Evolutionary conservation across 352 stramenopile genomes (phyloP).

Genomic region (Phytophthora ramorum): DNA sequence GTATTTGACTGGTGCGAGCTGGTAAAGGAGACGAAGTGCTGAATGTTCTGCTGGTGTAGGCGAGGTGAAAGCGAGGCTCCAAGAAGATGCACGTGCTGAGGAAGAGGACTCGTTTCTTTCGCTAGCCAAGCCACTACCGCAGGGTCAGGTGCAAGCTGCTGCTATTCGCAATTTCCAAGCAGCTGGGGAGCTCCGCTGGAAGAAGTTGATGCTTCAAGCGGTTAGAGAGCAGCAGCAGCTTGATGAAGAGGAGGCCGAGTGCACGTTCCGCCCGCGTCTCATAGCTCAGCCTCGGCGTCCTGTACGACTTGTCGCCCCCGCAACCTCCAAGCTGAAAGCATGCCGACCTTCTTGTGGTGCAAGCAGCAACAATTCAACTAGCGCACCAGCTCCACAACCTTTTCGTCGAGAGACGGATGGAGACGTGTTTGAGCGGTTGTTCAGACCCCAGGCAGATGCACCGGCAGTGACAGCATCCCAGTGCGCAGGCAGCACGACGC

Average conservation of each 20-base stretch:
- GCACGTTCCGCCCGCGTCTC: slow-evolving; percentile 46
- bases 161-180: slow-evolving; percentile 48
- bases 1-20: neutral
- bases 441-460: slow-evolving; percentile 1
- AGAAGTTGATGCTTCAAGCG: slow-evolving; percentile 36
- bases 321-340: neutral
- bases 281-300: slow-evolving; percentile 13
- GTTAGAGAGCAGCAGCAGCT: slow-evolving; percentile 35
- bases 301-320: neutral
- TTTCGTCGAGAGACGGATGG: slow-evolving; percentile 1
- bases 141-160: slow-evolving; percentile 31
- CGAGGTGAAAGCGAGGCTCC: slow-evolving; percentile 23
- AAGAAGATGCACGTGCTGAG: slow-evolving; percentile 24
- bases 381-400: neutral
- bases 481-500: neutral
- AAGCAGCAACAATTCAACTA: neutral
- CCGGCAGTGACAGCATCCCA: neutral
- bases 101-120: slow-evolving; percentile 37
- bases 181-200: slow-evolving; percentile 41
- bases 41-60: slow-evolving; percentile 12
- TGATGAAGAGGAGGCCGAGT: slow-evolving; percentile 31
- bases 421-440: slow-evolving; percentile 42
- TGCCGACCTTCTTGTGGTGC: slow-evolving; percentile 11
- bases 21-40: slow-evolving; percentile 6
- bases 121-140: slow-evolving; percentile 25